Conservation (phyloP, 108 stramenopile genomes). For the Conticribra weissflogii region DNA sequence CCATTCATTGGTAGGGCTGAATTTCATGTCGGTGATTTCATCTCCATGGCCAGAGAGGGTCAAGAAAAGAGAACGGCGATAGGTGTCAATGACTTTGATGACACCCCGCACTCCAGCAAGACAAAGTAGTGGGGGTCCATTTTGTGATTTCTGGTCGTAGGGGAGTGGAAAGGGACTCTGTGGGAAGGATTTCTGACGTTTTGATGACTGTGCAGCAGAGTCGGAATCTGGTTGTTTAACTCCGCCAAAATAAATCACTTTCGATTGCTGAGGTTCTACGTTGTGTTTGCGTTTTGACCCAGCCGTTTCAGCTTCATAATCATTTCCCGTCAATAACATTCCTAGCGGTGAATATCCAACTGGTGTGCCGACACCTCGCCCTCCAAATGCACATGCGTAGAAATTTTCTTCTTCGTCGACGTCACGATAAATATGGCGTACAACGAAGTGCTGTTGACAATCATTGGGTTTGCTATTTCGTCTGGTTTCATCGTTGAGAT, state of each 20-base stretch:
- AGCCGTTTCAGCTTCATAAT: constrained; percentile 1
- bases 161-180: constrained; percentile 14
- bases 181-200: not conserved
- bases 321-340: not conserved
- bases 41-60: constrained; percentile 73
- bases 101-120: constrained; percentile 59
- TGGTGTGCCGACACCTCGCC: constrained; percentile 46
- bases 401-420: constrained; percentile 60
- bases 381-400: constrained; percentile 74
- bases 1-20: constrained; percentile 62
- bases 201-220: not conserved
- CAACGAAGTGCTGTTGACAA: constrained; percentile 5
- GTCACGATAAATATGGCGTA: constrained; percentile 63
- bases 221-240: not conserved
- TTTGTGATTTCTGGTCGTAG: constrained; percentile 9
- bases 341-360: constrained; percentile 38
- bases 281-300: not conserved
- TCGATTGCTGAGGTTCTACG: not conserved
- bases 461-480: not conserved
- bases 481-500: not conserved
- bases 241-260: not conserved
- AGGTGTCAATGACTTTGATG: constrained; percentile 75
- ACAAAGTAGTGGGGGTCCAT: constrained; percentile 70
- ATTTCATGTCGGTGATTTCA: constrained; percentile 69
- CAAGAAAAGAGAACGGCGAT: constrained; percentile 35